Conservation (phyloP, 352 stramenopile species). For the Phytopythium sindhum region DNA sequence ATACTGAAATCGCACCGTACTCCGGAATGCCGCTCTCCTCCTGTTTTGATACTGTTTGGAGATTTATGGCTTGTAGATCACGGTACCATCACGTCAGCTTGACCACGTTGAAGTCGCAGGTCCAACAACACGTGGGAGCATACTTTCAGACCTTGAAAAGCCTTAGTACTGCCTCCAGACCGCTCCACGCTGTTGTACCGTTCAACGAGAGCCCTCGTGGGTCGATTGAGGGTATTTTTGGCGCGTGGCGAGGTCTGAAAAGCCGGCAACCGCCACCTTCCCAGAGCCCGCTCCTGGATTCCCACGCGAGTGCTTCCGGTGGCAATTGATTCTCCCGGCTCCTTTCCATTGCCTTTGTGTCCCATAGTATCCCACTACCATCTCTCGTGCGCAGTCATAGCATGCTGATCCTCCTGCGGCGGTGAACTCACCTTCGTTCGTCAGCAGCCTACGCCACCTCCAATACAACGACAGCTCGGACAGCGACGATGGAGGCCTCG, state of each 20-base stretch:
- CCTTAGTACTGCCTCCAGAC: no score
- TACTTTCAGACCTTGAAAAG: no score
- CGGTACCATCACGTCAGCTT: background rate
- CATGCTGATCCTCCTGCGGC: background rate
- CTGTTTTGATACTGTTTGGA: no score
- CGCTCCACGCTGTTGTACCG: no score
- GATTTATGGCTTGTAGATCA: background rate
- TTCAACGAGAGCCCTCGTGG: no score
- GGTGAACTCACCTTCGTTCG: background rate
- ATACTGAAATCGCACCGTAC: no score
- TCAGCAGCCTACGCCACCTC: background rate
- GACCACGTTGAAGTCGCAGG: background rate
- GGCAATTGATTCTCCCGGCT: no score
- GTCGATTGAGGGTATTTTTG: background rate
- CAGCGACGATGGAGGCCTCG: background rate
- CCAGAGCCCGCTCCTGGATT: background rate
- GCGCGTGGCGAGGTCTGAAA: background rate
- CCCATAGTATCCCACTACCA: background rate
- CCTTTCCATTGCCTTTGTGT: no score
- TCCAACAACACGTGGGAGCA: no score
- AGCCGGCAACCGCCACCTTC: background rate
- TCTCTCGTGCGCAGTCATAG: background rate
- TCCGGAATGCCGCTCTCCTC: no score
- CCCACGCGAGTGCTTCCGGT: background rate
- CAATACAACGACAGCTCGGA: background rate